phyloP scores from a whole-genome alignment of 805 yeast species.

The Wickerhamomyces chaumierensis region DNA sequence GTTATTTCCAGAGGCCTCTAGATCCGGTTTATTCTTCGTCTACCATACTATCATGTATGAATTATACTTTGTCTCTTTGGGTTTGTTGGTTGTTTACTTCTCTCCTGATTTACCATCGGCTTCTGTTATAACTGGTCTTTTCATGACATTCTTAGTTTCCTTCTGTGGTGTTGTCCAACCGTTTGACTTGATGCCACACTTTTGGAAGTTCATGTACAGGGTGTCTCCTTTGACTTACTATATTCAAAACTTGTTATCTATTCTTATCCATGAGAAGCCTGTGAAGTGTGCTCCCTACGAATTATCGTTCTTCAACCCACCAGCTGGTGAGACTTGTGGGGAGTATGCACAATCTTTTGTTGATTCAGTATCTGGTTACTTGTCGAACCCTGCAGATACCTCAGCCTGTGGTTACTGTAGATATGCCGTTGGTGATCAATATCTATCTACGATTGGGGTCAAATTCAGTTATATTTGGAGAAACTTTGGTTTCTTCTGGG shows the following conservation, averaged over 20 bases:
- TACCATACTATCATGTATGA: conserved; percentile 31
- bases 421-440: conserved; percentile 2
- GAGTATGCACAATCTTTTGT: conserved; percentile 37
- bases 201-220: conserved; percentile 63
- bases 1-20: conserved; percentile 27
- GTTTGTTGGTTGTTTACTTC: conserved; percentile 38
- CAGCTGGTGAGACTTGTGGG: conserved; percentile 54
- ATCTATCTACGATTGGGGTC: not conserved
- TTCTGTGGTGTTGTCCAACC: conserved; percentile 25
- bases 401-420: conserved; percentile 38
- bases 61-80: conserved; percentile 32
- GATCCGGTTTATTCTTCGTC: conserved; percentile 37
- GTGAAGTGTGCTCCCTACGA: conserved; percentile 40
- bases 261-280: conserved; percentile 33
- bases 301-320: conserved; percentile 38
- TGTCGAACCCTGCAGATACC: conserved; percentile 39
- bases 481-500: conserved; percentile 51
- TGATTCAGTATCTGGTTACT: conserved; percentile 36
- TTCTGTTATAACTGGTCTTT: conserved; percentile 39
- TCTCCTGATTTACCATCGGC: conserved; percentile 62
- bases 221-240: conserved; percentile 51
- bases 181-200: conserved; percentile 46
- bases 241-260: conserved; percentile 36
- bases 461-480: conserved; percentile 36
- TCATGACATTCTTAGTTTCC: conserved; percentile 18